These are phyloP conservation scores for Diaporthe sp. DNA, from an alignment of 2,329 filamentous ascomycete species.

Conservation along the genomic window DNA sequence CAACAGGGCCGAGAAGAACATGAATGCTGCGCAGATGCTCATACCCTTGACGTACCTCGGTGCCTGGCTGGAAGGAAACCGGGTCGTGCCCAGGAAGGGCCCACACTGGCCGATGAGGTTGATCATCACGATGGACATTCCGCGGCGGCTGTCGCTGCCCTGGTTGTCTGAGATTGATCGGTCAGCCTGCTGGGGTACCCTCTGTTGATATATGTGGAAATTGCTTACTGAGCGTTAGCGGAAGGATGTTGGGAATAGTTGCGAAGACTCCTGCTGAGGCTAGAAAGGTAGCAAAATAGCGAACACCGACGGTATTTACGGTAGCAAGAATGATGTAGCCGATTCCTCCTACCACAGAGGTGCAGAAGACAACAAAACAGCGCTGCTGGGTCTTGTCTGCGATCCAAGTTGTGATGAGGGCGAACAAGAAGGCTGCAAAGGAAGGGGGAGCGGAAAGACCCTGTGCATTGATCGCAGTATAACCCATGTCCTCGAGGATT, in stretches of 20 bases:
- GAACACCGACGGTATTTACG: background rate
- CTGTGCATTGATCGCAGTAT: constrained; percentile 25
- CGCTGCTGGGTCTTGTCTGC: constrained; percentile 19
- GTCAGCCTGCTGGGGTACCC: background rate
- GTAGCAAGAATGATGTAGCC: constrained; percentile 5
- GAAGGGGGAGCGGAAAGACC: constrained; percentile 24
- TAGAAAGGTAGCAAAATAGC: constrained; percentile 12
- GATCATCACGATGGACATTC: constrained; percentile 11
- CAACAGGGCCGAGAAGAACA: constrained; percentile 8
- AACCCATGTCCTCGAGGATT: constrained; percentile 29
- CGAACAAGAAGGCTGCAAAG: constrained; percentile 16
- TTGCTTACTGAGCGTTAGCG: constrained; percentile 1
- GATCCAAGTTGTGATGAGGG: constrained; percentile 8
- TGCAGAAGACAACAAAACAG: constrained; percentile 8
- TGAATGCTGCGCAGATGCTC: constrained; percentile 14
- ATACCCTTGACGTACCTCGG: constrained; percentile 13
- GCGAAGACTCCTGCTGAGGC: constrained; percentile 7
- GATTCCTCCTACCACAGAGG: constrained; percentile 1
- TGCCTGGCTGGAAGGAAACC: constrained; percentile 7
- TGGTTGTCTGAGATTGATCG: background rate
- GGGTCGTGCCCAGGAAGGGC: constrained; percentile 6
- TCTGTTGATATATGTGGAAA: background rate
- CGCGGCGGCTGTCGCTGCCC: constrained; percentile 14
- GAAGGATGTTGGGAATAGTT: constrained; percentile 4
- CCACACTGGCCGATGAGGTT: constrained; percentile 18